Base-by-base conservation (phyloP, 2,329 filamentous ascomycete genomes). In the Claviceps sp. region DNA sequence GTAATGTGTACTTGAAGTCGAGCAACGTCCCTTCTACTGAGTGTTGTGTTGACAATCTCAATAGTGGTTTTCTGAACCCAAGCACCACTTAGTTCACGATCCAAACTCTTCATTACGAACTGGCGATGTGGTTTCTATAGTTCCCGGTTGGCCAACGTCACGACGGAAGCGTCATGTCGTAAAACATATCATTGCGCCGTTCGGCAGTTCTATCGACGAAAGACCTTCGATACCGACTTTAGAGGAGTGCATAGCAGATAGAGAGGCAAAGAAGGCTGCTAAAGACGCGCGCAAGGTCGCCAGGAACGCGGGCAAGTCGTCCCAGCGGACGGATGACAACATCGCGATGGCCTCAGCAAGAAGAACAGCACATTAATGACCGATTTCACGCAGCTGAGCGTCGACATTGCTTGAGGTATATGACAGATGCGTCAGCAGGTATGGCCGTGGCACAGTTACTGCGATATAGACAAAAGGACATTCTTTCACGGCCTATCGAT, bases 111-210 rank as follows among this genome's bases (percentile, higher is more conserved):
- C 85, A 26, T 76, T 89, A 40, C 76, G 82, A 53, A 77, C 78
- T 49, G 87, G 87, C 62, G 87, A 93, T 65, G 79, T 91, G 3
- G 79, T 93, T 30, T 76, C 81, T 56, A 86, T 91, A 59, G 72
- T 74, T 7, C 75, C 81, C 5, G 82, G 82, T 52, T 82, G 77
- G 76, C 78, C 79, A 50, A 79, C 78, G 6, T 81, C 79, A 42
- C 80, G 80, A 56, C 70, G 74, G 56, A 87, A 90, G 60, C 78
- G 80, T 26, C 85, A 91, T 61, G 81, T 90, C 38, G 82, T 93
- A 30, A 81, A 83, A 57, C 73, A 77, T 55, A 89, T 93, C 59
- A 77, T 91, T 55, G 82, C 86, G 3, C 87, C 85, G 2, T 72
- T 71, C 49, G 84, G 85, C 18, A 70, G 72, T 1, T 75, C 81